Conservation (phyloP, 2,329 filamentous ascomycete genomes). For the Saccharata proteae region DNA sequence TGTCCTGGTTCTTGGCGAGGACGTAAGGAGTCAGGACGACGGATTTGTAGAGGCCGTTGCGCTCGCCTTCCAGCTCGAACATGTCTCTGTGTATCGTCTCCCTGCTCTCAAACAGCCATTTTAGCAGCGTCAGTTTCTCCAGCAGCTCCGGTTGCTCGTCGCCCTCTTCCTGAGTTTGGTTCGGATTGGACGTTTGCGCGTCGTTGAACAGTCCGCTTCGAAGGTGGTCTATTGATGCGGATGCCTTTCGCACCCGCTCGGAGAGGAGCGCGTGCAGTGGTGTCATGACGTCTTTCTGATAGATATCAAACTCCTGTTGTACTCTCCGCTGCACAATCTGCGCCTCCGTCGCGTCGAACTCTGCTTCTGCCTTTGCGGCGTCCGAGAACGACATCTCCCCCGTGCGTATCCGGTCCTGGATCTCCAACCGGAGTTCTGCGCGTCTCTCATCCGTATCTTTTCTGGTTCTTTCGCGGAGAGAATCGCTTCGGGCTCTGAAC, state of each 20-base stretch:
- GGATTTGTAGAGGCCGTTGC: slow-evolving; percentile 74
- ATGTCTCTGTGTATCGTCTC: slow-evolving; percentile 76
- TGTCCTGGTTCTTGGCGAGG: slow-evolving; percentile 60
- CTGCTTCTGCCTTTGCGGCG: slow-evolving; percentile 68
- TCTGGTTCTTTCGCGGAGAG: slow-evolving; percentile 41
- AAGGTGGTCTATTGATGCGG: slow-evolving; percentile 65
- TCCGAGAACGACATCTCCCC: slow-evolving; percentile 74
- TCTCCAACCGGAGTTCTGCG: slow-evolving; percentile 56
- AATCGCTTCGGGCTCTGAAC: slow-evolving; percentile 37
- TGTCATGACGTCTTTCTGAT: slow-evolving; percentile 71
- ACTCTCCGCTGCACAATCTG: slow-evolving; percentile 58
- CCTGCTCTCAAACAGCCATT: slow-evolving; percentile 94
- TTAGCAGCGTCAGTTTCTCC: slow-evolving; percentile 86
- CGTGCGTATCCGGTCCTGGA: slow-evolving; percentile 66
- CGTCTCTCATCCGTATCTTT: slow-evolving; percentile 48
- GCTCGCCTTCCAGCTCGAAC: slow-evolving; percentile 72
- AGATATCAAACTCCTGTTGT: slow-evolving; percentile 71
- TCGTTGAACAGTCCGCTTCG: slow-evolving; percentile 61
- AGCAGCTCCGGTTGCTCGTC: slow-evolving; percentile 89
- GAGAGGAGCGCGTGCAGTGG: slow-evolving; percentile 73
- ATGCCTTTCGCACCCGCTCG: slow-evolving; percentile 60
- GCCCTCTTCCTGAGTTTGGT: slow-evolving; percentile 85
- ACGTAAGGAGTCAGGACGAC: slow-evolving; percentile 75
- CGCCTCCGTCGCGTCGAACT: slow-evolving; percentile 59
- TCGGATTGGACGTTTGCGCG: slow-evolving; percentile 55